phyloP scores from a whole-genome alignment of 2,329 filamentous ascomycete genomes.

The Nigrograna mackinnonii region DNA sequence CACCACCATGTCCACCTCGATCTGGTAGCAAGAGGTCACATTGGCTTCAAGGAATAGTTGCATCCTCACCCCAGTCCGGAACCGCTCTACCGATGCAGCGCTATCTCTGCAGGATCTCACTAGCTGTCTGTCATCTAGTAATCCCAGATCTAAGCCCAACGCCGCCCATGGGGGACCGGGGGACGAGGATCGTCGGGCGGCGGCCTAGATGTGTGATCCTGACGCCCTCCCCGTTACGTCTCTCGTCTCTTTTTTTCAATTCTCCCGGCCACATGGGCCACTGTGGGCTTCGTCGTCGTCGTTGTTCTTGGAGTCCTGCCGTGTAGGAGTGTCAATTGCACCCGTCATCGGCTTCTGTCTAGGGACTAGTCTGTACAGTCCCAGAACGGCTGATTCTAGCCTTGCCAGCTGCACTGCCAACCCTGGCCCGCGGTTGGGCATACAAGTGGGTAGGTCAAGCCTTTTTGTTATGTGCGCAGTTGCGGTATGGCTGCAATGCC shows the following conservation, averaged over 20 bases:
- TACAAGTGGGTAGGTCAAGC: slow-evolving; percentile 33
- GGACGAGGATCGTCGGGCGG: slow-evolving; percentile 28
- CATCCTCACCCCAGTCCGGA: slow-evolving; percentile 28
- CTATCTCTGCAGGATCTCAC: slow-evolving; percentile 34
- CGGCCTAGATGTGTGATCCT: slow-evolving; percentile 27
- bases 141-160: slow-evolving; percentile 28
- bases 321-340: slow-evolving; percentile 11
- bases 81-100: slow-evolving; percentile 28
- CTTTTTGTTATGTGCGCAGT: slow-evolving; percentile 14
- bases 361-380: slow-evolving; percentile 5
- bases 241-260: not conserved
- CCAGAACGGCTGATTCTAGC: slow-evolving; percentile 26
- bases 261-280: slow-evolving; percentile 14
- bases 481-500: slow-evolving; percentile 18
- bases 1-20: too few relatives aligned
- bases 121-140: slow-evolving; percentile 28
- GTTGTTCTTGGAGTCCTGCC: too few relatives aligned
- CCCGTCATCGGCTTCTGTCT: not conserved
- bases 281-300: too few relatives aligned
- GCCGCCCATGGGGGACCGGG: slow-evolving; percentile 9
- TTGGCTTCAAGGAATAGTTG: too few relatives aligned
- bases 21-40: too few relatives aligned
- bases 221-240: slow-evolving; percentile 22
- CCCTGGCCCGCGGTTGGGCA: slow-evolving; percentile 26
- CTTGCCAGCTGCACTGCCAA: slow-evolving; percentile 24